Evolutionary conservation across 2,329 filamentous ascomycete genomes (phyloP), one percentile per base, ranked within the genome.

Genomic region (Nemania sp.): DNA sequence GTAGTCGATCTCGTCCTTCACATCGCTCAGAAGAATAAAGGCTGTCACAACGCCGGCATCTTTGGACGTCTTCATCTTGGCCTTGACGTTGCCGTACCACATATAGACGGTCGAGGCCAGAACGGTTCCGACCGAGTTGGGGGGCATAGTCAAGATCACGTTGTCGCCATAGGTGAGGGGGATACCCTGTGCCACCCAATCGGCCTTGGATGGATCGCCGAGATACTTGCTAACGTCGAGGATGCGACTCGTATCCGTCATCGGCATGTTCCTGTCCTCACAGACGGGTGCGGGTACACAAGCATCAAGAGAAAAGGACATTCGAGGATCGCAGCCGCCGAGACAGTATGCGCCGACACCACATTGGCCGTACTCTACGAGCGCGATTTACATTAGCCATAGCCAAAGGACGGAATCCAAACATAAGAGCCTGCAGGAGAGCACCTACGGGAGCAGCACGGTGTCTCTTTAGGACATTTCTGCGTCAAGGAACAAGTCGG

Each of bases 1-100:
- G 70, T 91, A 97, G 76, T 99, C 94, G 66, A 99, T 96, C 74
- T 99, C 94, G 68, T 99, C 94, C 80, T 97, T 96, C 68, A 95
- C 89, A 67, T 97, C 93, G 30, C 89, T 92, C 73, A 97, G 84
- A 68, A 97, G 79, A 71, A 99, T 99, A 70, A 99, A 99, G 24
- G 91, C 93, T 2, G 91, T 95, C n/a, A 99, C 89, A 19, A 99
- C 94, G 79, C 94, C 94, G 40, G 79, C 76, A 53, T 91, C 92
- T 66, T 89, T 86, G 61, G 87, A 88, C 0, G 91, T 93, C 79
- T 91, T 94, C 72, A 97, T 78, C 52, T 78, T 89, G 49, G 90
- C 91, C 71, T 88, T 89, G 66, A 96, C 86, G 73, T 89, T 96
- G 68, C 94, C 94, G 73, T 97, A 99, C 94, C 94, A 97, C 74